Conservation (phyloP, 108 stramenopile species). For the Conticribra guillardii region DNA sequence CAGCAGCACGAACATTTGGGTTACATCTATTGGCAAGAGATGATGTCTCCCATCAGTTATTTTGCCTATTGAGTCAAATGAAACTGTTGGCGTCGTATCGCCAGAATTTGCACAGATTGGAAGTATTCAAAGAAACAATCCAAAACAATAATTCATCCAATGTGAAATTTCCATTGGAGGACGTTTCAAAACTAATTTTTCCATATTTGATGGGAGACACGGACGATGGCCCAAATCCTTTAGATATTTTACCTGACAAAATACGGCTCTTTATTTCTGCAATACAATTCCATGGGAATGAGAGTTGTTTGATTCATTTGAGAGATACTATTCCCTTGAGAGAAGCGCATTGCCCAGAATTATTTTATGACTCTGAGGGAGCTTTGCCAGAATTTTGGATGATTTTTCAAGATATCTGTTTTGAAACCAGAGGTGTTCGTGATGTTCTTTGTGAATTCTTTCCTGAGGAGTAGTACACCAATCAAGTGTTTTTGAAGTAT, state of each 20-base stretch:
- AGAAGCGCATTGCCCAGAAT: conserved; percentile 1
- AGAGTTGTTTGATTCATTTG: conserved; percentile 15
- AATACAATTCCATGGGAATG: not conserved
- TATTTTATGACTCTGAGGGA: not conserved
- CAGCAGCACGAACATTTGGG: no score
- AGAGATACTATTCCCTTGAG: conserved; percentile 5
- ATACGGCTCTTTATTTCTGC: not conserved
- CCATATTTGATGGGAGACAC: not conserved
- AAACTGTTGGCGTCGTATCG: no score
- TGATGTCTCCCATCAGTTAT: no score
- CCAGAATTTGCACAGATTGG: no score
- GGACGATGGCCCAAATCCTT: not conserved
- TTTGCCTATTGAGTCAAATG: no score
- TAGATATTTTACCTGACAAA: not conserved
- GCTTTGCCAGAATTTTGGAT: not conserved
- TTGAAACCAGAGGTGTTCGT: not conserved
- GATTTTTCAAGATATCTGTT: not conserved
- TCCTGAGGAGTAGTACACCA: not conserved
- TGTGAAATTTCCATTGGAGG: no score
- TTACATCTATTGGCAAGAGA: no score
- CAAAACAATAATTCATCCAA: no score
- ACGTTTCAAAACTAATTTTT: no score
- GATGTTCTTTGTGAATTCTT: not conserved
- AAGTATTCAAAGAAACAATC: no score
- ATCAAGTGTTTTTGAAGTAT: no score